A percentile compares a stretch with the other conserved stretches of the same genome.
Evolutionary conservation across 305 asterid species (phyloP).

Genomic region (Fraxinus platypoda): DNA sequence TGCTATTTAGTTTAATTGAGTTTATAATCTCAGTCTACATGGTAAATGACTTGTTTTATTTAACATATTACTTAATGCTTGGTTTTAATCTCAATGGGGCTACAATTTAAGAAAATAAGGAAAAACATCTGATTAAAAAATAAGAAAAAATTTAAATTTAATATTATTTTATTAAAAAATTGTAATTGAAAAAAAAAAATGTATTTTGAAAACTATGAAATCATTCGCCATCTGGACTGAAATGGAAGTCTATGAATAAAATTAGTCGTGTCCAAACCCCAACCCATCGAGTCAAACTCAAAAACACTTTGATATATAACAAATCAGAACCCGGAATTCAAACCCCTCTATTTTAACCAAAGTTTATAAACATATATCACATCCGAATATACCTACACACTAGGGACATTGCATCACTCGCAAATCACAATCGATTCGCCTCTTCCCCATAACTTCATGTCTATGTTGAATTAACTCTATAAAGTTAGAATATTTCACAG

Average conservation of each 20-base stretch:
- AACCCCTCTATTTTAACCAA: constrained; percentile 24
- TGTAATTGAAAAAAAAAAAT: no score
- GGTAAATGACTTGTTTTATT: no score
- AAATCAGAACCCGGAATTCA: constrained; percentile 31
- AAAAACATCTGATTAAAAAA: no score
- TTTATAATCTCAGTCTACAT: no score
- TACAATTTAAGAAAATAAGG: no score
- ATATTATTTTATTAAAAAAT: no score
- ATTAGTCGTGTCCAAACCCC: neutral
- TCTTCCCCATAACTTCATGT: constrained; percentile 13
- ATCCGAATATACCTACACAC: constrained; percentile 28
- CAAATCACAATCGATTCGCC: constrained; percentile 23
- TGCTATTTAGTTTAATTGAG: no score
- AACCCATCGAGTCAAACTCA: neutral
- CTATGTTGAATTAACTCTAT: constrained; percentile 18
- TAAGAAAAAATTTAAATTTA: no score
- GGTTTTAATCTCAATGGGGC: no score
- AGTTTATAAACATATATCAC: constrained; percentile 32
- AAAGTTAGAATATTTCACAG: constrained; percentile 11
- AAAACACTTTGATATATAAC: constrained; percentile 29
- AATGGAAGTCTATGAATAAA: neutral
- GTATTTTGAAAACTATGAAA: no score
- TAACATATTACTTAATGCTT: no score
- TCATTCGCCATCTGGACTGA: neutral
- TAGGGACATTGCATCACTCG: constrained; percentile 12